Base-by-base conservation (phyloP, 2,329 filamentous ascomycete species). In the Cordyceps militaris region DNA sequence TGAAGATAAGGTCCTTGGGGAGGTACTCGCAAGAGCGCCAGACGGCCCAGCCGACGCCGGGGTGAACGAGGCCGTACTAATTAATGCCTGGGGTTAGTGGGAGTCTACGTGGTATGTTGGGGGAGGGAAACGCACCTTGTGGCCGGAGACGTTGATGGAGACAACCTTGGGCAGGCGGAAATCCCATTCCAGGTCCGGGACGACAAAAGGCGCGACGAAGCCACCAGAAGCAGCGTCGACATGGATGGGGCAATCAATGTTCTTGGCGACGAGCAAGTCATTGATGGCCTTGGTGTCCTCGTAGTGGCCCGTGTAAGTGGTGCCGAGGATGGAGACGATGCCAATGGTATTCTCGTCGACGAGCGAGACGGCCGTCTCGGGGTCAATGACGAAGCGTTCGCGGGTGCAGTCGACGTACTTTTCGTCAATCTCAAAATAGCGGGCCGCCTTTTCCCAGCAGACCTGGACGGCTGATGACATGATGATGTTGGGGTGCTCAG, bases 401-500 rank as follows among this genome's bases (percentile, higher is more conserved):
- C 74, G 72, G 0, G 81, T 81, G 72, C 84, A 87, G 71, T 82
- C 85, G 32, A 86, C 82, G 9, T 82, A 91, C 74, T 89, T 90
- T 78, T 97, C 92, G 65, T 97, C 93, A 43, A 97, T 83, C 67
- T 97, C 93, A 66, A 96, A 94, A 76, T 95, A 96, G 53, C 91
- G 81, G 4, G 87, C 84, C 0, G 88, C 87, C 78, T 97, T 97
- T 73, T 97, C 91, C 92, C 92, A 97, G 79, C 91, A 96, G 42
- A 97, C 93, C 75, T 97, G 93, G 2, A 97, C 93, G 32, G 93
- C 92, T 26, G 89, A 91, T 66, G 89, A 94, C 93, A 97, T 97
- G 78, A 97, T 77, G 61, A 97, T 87, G 74, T 97, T 97, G 57
- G 93, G 93, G 46, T 82, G 81, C 61, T 91, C 89, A 60, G 72